Evolutionary conservation across 495 filamentous ascomycete genomes (phyloP).

Genomic region (Penicillium canescens): DNA sequence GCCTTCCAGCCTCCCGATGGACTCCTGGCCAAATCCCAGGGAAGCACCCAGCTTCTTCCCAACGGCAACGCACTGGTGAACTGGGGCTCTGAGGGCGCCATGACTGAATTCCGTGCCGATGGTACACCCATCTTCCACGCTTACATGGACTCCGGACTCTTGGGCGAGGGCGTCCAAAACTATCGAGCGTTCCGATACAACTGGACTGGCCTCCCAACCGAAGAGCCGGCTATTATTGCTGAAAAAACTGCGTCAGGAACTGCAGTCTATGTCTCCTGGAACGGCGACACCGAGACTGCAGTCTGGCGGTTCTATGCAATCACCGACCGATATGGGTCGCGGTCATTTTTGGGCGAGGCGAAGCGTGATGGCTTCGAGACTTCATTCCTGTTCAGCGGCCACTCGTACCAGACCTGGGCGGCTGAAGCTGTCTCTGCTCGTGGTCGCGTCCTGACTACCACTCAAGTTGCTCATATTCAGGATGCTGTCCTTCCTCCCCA

Average conservation of each 20-base stretch:
- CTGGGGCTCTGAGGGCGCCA: conserved; percentile 54
- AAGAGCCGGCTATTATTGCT: conserved; percentile 36
- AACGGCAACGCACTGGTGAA: conserved; percentile 55
- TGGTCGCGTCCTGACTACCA: conserved; percentile 28
- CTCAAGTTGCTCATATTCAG: conserved; percentile 20
- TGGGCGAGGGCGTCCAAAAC: conserved; percentile 36
- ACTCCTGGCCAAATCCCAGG: conserved; percentile 56
- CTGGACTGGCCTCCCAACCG: conserved; percentile 35
- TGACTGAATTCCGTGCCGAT: conserved; percentile 53
- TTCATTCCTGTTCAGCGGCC: conserved; percentile 18
- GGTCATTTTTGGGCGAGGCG: conserved; percentile 35
- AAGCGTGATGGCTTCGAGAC: conserved; percentile 41
- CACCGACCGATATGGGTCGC: conserved; percentile 32
- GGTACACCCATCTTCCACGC: conserved; percentile 49
- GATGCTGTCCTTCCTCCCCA: conserved; percentile 20
- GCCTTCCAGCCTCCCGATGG: conserved; percentile 48
- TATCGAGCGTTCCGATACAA: conserved; percentile 38
- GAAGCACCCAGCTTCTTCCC: conserved; percentile 56
- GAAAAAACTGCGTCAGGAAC: conserved; percentile 29
- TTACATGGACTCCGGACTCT: conserved; percentile 30
- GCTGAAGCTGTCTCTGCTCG: conserved; percentile 20
- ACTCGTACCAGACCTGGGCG: conserved; percentile 3
- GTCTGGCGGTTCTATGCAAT: conserved; percentile 40
- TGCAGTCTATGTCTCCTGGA: conserved; percentile 42
- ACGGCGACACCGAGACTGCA: conserved; percentile 42